Percentiles rank a stretch among this genome's conserved stretches.
These are phyloP conservation scores for Heritiera fomes DNA, from an alignment of 345 rosid species.

Conservation along the genomic window DNA sequence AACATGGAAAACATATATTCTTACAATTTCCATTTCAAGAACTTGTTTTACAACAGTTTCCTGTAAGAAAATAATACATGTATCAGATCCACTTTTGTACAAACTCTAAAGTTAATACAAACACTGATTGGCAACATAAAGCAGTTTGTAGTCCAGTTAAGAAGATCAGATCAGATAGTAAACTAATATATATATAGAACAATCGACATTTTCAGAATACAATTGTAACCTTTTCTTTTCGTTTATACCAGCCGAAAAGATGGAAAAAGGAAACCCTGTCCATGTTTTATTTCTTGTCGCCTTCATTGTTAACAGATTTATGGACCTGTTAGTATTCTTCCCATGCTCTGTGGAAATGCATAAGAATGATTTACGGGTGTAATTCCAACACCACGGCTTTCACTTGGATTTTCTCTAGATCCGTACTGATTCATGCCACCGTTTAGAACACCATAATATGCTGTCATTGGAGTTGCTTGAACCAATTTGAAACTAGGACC, in stretches of 20 bases:
- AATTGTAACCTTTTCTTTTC: constrained; percentile 23
- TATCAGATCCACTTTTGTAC: constrained; percentile 40
- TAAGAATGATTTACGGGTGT: constrained; percentile 56
- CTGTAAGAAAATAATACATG: constrained; percentile 24
- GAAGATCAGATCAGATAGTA: constrained; percentile 22
- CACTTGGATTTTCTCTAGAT: constrained; percentile 54
- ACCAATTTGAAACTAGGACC: constrained; percentile 50
- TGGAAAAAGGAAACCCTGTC: constrained; percentile 19
- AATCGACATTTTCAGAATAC: constrained; percentile 19
- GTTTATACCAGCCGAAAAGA: constrained; percentile 20
- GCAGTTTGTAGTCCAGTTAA: constrained; percentile 5
- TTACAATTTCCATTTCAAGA: constrained; percentile 36
- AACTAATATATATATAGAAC: not conserved
- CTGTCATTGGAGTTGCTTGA: constrained; percentile 46
- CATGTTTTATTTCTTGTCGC: constrained; percentile 23
- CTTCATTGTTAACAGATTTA: constrained; percentile 30
- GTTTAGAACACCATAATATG: constrained; percentile 57
- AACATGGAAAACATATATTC: constrained; percentile 25
- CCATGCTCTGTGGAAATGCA: constrained; percentile 69
- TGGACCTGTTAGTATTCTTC: constrained; percentile 83
- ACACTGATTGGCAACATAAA: constrained; percentile 16
- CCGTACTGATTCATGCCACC: constrained; percentile 55
- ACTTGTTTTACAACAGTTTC: constrained; percentile 31
- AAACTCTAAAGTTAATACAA: constrained; percentile 29
- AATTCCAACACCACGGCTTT: constrained; percentile 47